Evolutionary conservation across 352 stramenopile species (phyloP).

Genomic region (Phytophthora fragariae): DNA sequence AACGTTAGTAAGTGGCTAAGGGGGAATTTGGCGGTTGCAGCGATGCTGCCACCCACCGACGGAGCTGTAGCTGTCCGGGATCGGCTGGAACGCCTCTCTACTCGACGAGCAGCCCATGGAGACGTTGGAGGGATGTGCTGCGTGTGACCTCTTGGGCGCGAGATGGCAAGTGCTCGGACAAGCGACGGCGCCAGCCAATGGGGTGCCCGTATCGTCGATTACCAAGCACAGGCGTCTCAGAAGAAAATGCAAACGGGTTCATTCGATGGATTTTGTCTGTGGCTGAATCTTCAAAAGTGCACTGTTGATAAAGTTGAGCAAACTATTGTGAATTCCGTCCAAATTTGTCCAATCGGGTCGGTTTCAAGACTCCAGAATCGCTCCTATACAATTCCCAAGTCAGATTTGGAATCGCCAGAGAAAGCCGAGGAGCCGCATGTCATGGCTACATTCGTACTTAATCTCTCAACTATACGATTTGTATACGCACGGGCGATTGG

Average conservation of each 20-base stretch:
- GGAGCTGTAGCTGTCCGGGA: slow-evolving; percentile 44
- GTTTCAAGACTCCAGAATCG: no score
- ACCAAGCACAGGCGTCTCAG: slow-evolving; percentile 22
- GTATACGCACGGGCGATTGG: no score
- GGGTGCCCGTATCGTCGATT: slow-evolving; percentile 17
- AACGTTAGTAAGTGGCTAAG: neutral
- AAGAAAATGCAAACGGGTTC: slow-evolving; percentile 24
- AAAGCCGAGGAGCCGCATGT: no score
- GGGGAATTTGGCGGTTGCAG: neutral
- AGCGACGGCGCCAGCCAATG: slow-evolving; percentile 32
- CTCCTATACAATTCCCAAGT: no score
- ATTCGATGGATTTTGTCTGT: slow-evolving; percentile 8
- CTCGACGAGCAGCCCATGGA: slow-evolving; percentile 43
- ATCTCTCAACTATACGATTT: no score
- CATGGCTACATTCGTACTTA: no score
- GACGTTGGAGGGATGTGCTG: neutral
- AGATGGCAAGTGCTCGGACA: slow-evolving; percentile 36
- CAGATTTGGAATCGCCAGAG: no score
- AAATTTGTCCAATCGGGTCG: no score
- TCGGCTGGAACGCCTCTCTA: slow-evolving; percentile 38
- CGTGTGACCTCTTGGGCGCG: slow-evolving; percentile 18
- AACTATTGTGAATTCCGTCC: no score
- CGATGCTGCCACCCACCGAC: slow-evolving; percentile 27
- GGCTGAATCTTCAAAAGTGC: slow-evolving; percentile 2
- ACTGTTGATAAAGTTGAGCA: neutral